Conservation (phyloP, 2,329 filamentous ascomycete species). For the Didymella lethalis region DNA sequence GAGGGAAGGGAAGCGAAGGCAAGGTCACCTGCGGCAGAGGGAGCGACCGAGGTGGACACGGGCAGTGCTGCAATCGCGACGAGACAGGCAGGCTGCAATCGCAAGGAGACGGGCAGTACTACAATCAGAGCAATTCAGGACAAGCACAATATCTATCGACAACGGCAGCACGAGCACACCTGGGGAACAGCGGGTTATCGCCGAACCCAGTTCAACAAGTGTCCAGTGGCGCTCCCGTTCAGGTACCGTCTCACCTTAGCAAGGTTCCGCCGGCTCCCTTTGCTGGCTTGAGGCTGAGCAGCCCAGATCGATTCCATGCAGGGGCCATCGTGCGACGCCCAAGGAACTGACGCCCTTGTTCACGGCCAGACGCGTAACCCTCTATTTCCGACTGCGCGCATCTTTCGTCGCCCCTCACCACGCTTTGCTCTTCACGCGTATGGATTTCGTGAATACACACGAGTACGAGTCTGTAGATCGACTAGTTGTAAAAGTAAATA, state of each 20-base stretch:
- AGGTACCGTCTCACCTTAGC: constrained; percentile 18
- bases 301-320: constrained; percentile 16
- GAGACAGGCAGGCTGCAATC: neutral
- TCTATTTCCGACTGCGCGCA: constrained; percentile 9
- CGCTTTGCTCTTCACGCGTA: neutral
- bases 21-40: constrained; percentile 15
- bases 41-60: constrained; percentile 1
- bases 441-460: neutral
- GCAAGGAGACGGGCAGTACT: neutral
- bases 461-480: neutral
- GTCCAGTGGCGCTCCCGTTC: constrained; percentile 13
- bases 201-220: constrained; percentile 18
- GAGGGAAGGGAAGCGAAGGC: constrained; percentile 9
- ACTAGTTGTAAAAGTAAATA: constrained; percentile 3
- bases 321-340: constrained; percentile 4
- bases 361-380: constrained; percentile 17
- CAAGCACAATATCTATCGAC: neutral
- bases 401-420: neutral
- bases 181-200: constrained; percentile 11
- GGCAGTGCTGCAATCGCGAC: neutral
- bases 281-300: constrained; percentile 17
- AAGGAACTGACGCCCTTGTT: neutral
- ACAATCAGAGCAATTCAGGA: neutral
- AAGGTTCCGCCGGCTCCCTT: constrained; percentile 9
- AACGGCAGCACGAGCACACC: too few species aligned